Evolutionary conservation across 345 rosid species (phyloP).

Genomic region (Dimocarpus longan): DNA sequence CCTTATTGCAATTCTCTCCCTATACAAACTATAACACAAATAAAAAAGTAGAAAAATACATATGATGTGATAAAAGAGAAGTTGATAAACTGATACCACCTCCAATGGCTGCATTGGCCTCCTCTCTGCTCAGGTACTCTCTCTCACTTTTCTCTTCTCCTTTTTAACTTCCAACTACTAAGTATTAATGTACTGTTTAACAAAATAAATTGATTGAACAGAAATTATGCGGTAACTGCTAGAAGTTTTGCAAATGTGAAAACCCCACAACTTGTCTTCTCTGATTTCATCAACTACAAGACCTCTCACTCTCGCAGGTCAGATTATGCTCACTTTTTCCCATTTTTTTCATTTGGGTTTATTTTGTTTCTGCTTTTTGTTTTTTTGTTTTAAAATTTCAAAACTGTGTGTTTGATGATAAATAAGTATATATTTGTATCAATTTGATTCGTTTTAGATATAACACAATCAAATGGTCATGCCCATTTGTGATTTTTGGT

Average conservation of each 20-base stretch:
- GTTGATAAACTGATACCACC: constrained; percentile 17
- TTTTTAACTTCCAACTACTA: background rate
- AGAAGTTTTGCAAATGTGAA: constrained; percentile 35
- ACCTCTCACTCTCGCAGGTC: constrained; percentile 50
- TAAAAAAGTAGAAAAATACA: no score
- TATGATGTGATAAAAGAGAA: no score
- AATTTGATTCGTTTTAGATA: background rate
- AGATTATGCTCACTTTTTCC: background rate
- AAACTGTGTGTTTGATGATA: background rate
- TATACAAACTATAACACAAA: no score
- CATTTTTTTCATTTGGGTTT: no score
- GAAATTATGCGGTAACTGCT: constrained; percentile 39
- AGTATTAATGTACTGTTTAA: background rate
- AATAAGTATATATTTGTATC: background rate
- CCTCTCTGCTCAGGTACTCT: constrained; percentile 58
- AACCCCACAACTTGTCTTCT: constrained; percentile 26
- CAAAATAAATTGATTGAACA: constrained; percentile 22
- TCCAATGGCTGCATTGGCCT: constrained; percentile 49
- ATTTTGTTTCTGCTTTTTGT: background rate
- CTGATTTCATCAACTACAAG: constrained; percentile 20
- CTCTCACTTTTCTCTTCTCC: background rate
- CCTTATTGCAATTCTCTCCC: no score
- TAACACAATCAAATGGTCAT: background rate
- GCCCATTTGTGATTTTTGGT: background rate
- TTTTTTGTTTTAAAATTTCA: background rate